Conservation (phyloP, 75 land plant species). For the Cryptomeria japonica region DNA sequence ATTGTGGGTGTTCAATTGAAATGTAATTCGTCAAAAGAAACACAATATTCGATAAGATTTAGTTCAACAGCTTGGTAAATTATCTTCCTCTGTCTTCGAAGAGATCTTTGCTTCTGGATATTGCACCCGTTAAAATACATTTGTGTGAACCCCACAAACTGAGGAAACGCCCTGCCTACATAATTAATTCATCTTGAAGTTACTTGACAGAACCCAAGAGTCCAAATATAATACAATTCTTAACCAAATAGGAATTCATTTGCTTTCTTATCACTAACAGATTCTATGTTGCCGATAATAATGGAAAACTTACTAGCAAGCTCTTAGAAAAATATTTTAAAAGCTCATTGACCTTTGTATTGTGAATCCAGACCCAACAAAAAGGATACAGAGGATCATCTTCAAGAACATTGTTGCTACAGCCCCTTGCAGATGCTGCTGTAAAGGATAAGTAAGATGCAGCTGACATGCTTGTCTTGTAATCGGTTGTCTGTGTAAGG, state of each 20-base stretch:
- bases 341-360: not conserved
- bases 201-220: not conserved
- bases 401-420: not conserved
- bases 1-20: not conserved
- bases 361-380: not conserved
- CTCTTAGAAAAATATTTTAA: not conserved
- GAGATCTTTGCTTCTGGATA: not conserved
- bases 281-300: not conserved
- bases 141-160: not conserved
- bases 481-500: not conserved
- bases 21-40: not conserved
- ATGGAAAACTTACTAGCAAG: not conserved
- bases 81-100: not conserved
- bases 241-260: not conserved
- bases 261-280: not conserved
- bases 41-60: too few species aligned
- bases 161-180: not conserved
- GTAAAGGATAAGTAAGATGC: slow-evolving; percentile 1
- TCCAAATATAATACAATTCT: not conserved
- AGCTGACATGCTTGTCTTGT: not conserved
- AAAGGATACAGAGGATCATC: slow-evolving; percentile 11
- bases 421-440: slow-evolving; percentile 4
- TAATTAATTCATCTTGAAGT: not conserved
- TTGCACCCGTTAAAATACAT: not conserved
- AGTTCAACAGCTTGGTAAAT: not conserved